Conservation (phyloP, 768 basidiomycete genomes). For the Rickenella mellea region DNA sequence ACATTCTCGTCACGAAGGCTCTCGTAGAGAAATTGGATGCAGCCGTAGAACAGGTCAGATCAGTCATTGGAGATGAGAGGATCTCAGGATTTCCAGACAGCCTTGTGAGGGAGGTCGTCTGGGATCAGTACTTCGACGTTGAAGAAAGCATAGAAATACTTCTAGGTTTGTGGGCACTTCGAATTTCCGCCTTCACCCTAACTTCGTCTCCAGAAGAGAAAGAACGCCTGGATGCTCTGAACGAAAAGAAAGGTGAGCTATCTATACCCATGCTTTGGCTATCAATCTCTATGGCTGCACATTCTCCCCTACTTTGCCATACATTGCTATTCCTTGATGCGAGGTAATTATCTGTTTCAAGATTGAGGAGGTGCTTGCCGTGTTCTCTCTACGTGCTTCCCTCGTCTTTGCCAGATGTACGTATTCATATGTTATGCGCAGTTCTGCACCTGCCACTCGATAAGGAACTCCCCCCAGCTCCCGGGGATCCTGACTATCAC, state of each 20-base stretch:
- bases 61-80: constrained; percentile 56
- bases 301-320: too few species aligned
- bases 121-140: constrained; percentile 83
- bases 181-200: neutral
- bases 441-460: neutral
- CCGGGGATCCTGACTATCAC: neutral
- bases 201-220: constrained; percentile 47
- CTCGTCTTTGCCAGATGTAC: too few species aligned
- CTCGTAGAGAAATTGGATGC: constrained; percentile 47
- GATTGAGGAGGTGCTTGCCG: constrained; percentile 21
- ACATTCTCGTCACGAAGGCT: neutral
- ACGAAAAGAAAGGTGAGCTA: constrained; percentile 81
- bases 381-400: too few species aligned
- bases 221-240: constrained; percentile 48
- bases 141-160: constrained; percentile 69
- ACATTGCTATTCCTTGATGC: too few species aligned
- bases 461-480: neutral
- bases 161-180: constrained; percentile 55
- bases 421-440: too few species aligned
- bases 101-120: constrained; percentile 70
- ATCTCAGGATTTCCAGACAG: constrained; percentile 62
- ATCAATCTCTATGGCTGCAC: constrained; percentile 15
- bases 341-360: too few species aligned
- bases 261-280: constrained; percentile 21
- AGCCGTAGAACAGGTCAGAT: constrained; percentile 58